phyloP scores from a whole-genome alignment of 108 stramenopile species.

The Fragilaria crotonensis region DNA sequence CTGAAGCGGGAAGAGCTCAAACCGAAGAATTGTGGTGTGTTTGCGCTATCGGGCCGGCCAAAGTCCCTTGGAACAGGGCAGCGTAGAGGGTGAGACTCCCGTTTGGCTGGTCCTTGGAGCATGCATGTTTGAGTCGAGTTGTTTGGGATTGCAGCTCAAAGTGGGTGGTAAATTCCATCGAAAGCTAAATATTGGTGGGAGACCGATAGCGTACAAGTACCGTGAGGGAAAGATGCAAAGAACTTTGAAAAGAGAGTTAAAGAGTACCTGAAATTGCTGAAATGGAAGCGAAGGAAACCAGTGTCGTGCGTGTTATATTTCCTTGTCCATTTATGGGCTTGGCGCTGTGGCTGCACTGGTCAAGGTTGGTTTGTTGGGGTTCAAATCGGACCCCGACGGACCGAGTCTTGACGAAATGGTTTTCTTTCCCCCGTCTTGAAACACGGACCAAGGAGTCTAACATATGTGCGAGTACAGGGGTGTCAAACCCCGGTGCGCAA shows the following conservation, averaged over 20 bases:
- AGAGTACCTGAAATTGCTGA: conserved; percentile 97
- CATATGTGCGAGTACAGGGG: conserved; percentile 89
- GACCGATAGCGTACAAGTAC: conserved; percentile 95
- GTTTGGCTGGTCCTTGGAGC: no score
- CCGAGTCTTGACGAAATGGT: conserved; percentile 53
- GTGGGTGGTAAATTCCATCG: no score
- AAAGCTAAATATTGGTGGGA: conserved; percentile 92
- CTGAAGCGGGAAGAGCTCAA: no score
- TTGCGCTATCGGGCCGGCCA: conserved; percentile 58
- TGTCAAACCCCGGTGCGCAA: conserved; percentile 84
- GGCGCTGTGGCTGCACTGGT: conserved; percentile 57
- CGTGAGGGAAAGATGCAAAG: conserved; percentile 94
- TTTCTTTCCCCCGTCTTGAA: conserved; percentile 94
- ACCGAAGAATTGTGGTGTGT: no score
- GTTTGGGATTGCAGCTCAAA: no score
- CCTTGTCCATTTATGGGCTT: conserved; percentile 39
- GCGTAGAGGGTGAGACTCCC: no score
- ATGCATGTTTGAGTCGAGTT: no score
- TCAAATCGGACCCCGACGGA: conserved; percentile 33
- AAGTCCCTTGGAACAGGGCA: conserved; percentile 94
- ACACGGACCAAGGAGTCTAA: conserved; percentile 97
- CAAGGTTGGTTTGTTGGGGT: conserved; percentile 36
- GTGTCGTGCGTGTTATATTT: conserved; percentile 57
- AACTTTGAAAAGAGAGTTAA: conserved; percentile 99
- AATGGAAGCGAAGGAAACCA: conserved; percentile 92